phyloP scores from a whole-genome alignment of 2,329 filamentous ascomycete species.

The Trichophyton benhamiae region DNA sequence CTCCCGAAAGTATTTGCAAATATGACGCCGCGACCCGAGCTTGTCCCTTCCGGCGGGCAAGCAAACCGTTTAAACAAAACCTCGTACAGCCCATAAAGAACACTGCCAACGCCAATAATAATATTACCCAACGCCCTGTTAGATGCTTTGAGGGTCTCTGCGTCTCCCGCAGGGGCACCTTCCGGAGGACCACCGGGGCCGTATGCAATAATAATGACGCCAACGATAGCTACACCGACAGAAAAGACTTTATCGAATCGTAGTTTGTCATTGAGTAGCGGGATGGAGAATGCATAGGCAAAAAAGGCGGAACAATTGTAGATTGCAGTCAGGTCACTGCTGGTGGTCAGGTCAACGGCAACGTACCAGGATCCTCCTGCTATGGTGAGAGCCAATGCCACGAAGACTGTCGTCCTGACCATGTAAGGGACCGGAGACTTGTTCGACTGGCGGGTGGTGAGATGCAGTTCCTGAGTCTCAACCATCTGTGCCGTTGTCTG shows the following conservation, averaged over 20 bases:
- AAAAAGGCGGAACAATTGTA: conserved; percentile 99
- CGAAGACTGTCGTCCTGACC: conserved; percentile 61
- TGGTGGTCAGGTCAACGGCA: conserved; percentile 83
- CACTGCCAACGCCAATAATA: conserved; percentile 78
- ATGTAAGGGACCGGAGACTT: conserved; percentile 58
- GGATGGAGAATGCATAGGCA: conserved; percentile 92
- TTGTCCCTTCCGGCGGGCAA: conserved; percentile 81
- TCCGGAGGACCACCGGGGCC: conserved; percentile 57
- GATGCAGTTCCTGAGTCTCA: conserved; percentile 60
- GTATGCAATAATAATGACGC: conserved; percentile 91
- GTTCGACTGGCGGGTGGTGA: conserved; percentile 32
- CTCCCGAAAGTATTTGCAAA: conserved; percentile 90
- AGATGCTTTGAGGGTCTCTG: conserved; percentile 40
- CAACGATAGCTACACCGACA: conserved; percentile 73
- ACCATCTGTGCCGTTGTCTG: conserved; percentile 72
- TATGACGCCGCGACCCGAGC: conserved; percentile 77
- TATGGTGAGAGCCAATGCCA: conserved; percentile 76
- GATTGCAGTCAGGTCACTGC: conserved; percentile 88
- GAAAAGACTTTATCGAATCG: conserved; percentile 74
- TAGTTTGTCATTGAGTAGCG: conserved; percentile 72
- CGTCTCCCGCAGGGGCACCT: conserved; percentile 21
- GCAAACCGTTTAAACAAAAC: conserved; percentile 89
- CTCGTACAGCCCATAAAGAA: conserved; percentile 94
- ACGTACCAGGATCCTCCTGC: conserved; percentile 93
- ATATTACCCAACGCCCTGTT: conserved; percentile 74